Conservation (phyloP, 768 basidiomycete genomes). For the Boletus sensibilis region DNA sequence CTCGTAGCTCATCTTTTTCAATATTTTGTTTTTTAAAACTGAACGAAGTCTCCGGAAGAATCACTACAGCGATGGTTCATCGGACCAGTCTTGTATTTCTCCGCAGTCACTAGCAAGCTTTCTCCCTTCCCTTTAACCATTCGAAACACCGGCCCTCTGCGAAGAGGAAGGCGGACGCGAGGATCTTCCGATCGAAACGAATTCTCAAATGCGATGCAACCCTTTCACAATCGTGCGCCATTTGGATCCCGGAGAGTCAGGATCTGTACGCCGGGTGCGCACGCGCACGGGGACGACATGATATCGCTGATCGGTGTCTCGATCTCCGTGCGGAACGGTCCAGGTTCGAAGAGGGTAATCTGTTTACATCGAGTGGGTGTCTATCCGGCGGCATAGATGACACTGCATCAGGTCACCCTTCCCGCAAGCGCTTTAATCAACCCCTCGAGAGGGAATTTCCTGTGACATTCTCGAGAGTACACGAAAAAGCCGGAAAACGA, state of each 20-base stretch:
- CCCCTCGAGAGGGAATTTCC: conserved; percentile 26
- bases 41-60: not conserved
- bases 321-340: conserved; percentile 18
- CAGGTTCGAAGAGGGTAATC: conserved; percentile 5
- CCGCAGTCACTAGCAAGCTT: not conserved
- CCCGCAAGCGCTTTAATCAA: conserved; percentile 23
- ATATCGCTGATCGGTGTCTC: not conserved
- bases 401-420: not conserved
- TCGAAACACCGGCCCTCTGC: not conserved
- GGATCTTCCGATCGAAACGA: conserved; percentile 10
- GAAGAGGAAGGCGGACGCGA: conserved; percentile 9
- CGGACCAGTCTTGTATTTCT: conserved; percentile 15
- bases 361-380: not conserved
- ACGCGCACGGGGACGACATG: too few relatives aligned
- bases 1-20: not conserved
- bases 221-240: not conserved
- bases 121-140: conserved; percentile 7
- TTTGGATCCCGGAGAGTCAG: conserved; percentile 2
- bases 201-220: conserved; percentile 14
- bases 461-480: too few relatives aligned
- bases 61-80: conserved; percentile 6
- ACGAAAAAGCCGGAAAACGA: not conserved
- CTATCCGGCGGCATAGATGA: not conserved
- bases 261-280: conserved; percentile 4
- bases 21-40: too few relatives aligned